Base-by-base conservation (phyloP, 1,139 yeast species). In the Pneumocystis canis region DNA sequence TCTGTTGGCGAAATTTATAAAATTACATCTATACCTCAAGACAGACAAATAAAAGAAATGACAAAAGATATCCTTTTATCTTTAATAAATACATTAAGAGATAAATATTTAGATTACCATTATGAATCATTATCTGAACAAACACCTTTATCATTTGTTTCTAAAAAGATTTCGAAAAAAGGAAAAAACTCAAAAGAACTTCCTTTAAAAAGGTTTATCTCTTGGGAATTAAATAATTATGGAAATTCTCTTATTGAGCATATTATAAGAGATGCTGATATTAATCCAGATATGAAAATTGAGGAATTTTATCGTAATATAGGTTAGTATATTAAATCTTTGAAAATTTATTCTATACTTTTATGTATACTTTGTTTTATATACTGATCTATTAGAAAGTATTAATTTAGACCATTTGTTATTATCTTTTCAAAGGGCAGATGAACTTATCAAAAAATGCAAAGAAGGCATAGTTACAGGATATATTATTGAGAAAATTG, bases 171-270 rank as follows among this genome's bases (percentile, higher is more conserved):
- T n/a, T 70, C 87, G 1, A 66, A 72, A 6, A 66, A 68, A 4
- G 85, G 92, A 89, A 74, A 84, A 1, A 65, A 69, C 0, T 71
- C 70, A 0, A 82, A 79, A 61, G 76, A 76, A 5, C 90, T 0
- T 47, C 54, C 54, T 14, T 80, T 90, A 59, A 89, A 86, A 67
- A 88, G 88, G 69, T 73, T 87, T 14, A 73, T 87, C 41, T 85
- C 88, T 69, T 78, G 83, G 40, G 83, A 84, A 67, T 82, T 83
- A 1, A 85, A 94, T 33, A 87, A 85, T 65, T 75, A 90, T 47
- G 86, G 96, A 0, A 82, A 92, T 7, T 95, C 89, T 63, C 75
- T 90, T 70, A 79, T 90, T 28, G 85, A 84, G 64, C 82, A 82
- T 76, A 77, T 53, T 33, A 63, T 66, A 32, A 63, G 66, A 33